Conservation (phyloP, 129 eudicot species). For the Escallonia rubra region DNA sequence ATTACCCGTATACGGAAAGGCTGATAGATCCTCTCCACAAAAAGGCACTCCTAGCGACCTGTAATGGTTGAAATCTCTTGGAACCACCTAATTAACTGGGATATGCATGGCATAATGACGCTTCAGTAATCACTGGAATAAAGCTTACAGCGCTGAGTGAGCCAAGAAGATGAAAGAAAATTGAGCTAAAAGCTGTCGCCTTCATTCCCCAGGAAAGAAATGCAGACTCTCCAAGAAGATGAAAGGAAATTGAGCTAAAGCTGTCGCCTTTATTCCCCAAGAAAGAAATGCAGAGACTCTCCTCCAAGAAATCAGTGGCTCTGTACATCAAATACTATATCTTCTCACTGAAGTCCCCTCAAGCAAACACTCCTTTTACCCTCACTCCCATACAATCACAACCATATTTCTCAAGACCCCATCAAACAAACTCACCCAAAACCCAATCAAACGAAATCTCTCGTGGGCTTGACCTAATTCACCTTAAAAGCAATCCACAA, state of each 20-base stretch:
- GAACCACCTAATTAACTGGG: no score
- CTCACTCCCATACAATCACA: constrained; percentile 6
- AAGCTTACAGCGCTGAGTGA: no score
- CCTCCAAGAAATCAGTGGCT: not conserved
- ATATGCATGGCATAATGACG: no score
- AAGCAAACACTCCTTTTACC: not conserved
- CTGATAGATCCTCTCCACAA: no score
- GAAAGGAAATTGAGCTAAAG: not conserved
- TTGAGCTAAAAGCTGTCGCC: not conserved
- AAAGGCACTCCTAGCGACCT: no score
- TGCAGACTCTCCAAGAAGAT: constrained; percentile 4
- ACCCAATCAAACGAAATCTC: constrained; percentile 5
- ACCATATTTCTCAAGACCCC: constrained; percentile 2
- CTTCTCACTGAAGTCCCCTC: not conserved
- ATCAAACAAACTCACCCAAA: constrained; percentile 17
- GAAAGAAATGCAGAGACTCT: constrained; percentile 4
- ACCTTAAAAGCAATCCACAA: constrained; percentile 34
- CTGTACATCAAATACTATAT: constrained; percentile 8
- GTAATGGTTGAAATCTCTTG: no score
- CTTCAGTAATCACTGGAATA: no score
- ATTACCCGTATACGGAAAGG: no score
- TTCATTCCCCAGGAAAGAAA: not conserved
- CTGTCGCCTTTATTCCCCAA: not conserved
- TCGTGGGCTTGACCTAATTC: constrained; percentile 38
- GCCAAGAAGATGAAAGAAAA: not conserved